These are phyloP conservation scores for Exsudoporus floridanus DNA, from an alignment of 1,284 basidiomycete species.

Conservation along the genomic window DNA sequence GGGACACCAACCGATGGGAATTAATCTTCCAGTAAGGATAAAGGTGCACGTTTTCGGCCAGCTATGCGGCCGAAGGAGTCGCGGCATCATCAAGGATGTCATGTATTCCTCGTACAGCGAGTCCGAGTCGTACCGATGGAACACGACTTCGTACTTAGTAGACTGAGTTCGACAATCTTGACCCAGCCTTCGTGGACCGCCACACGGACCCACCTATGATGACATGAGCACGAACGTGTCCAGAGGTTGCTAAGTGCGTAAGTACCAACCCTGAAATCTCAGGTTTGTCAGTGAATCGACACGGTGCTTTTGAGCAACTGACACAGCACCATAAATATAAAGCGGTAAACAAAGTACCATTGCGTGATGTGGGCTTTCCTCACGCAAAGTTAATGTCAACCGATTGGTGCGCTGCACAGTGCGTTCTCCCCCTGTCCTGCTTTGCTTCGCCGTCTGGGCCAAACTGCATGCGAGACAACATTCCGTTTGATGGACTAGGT, in stretches of 20 bases:
- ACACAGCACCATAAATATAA: neutral
- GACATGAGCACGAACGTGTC: neutral
- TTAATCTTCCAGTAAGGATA: neutral
- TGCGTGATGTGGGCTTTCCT: neutral
- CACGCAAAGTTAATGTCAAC: neutral
- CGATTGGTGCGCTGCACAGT: neutral
- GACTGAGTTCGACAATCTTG: neutral
- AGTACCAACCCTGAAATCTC: constrained; percentile 9
- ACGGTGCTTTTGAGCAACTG: neutral
- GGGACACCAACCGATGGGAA: constrained; percentile 15
- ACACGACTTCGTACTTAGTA: neutral
- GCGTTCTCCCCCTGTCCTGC: neutral
- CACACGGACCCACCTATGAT: neutral
- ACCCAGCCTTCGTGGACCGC: neutral
- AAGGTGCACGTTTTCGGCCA: neutral
- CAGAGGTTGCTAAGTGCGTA: neutral
- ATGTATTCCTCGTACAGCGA: neutral
- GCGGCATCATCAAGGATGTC: neutral
- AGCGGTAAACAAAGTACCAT: neutral
- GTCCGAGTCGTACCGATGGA: neutral
- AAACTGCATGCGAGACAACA: neutral
- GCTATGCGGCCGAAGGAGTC: neutral
- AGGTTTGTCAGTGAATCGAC: constrained; percentile 15
- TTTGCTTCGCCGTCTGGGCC: neutral
- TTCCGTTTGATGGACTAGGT: no score